Conservation (phyloP, 2,329 filamentous ascomycete genomes). For the Claviceps africana region DNA sequence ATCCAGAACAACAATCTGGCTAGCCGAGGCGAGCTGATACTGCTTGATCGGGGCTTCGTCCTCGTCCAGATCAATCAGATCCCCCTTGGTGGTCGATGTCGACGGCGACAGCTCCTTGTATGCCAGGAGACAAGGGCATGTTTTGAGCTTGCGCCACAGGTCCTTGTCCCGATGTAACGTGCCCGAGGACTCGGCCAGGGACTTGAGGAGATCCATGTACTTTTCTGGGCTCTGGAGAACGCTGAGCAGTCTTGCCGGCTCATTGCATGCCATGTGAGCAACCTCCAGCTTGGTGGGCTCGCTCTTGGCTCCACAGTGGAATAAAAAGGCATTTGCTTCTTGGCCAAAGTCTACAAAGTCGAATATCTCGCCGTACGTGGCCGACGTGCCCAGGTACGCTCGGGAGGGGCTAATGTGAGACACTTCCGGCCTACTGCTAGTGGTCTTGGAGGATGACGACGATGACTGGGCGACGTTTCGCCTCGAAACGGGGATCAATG, state of each 20-base stretch:
- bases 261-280: slow-evolving; percentile 66
- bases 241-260: slow-evolving; percentile 69
- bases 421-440: slow-evolving; percentile 12
- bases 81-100: slow-evolving; percentile 22
- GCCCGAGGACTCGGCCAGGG: slow-evolving; percentile 58
- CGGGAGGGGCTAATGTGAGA: slow-evolving; percentile 48
- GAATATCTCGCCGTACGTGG: slow-evolving; percentile 74
- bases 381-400: slow-evolving; percentile 64
- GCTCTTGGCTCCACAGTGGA: slow-evolving; percentile 77
- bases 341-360: slow-evolving; percentile 91
- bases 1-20: slow-evolving; percentile 64
- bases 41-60: slow-evolving; percentile 56
- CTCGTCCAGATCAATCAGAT: slow-evolving; percentile 38
- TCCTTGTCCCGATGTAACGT: slow-evolving; percentile 64
- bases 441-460: slow-evolving; percentile 16
- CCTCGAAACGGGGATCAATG: slow-evolving; percentile 55
- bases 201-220: slow-evolving; percentile 71
- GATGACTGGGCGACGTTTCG: slow-evolving; percentile 14
- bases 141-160: slow-evolving; percentile 62
- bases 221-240: slow-evolving; percentile 71
- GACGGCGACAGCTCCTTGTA: slow-evolving; percentile 54
- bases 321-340: slow-evolving; percentile 76
- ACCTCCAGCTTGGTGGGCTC: slow-evolving; percentile 83
- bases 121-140: slow-evolving; percentile 65
- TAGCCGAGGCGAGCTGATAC: slow-evolving; percentile 61